These are phyloP conservation scores for Aphanomyces invadans DNA, from an alignment of 352 stramenopile genomes.

Conservation along the genomic window DNA sequence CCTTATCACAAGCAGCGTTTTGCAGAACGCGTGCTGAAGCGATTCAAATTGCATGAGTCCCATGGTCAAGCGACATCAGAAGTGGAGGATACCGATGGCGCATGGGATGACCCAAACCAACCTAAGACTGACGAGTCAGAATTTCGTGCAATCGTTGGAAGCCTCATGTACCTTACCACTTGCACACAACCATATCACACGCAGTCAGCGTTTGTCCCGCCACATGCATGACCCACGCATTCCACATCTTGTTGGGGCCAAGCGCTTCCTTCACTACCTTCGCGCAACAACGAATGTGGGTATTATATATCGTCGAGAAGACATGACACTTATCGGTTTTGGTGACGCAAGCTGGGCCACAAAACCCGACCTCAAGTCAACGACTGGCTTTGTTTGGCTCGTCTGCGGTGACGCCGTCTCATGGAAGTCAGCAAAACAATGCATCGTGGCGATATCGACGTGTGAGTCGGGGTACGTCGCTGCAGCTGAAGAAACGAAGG, in stretches of 20 bases:
- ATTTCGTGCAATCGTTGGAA: background rate
- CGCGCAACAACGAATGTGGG: background rate
- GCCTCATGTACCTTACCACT: constrained; percentile 11
- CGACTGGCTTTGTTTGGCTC: background rate
- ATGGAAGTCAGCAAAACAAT: background rate
- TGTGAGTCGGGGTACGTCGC: background rate
- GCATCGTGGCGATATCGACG: background rate
- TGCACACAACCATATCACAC: constrained; percentile 13
- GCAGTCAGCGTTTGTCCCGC: background rate
- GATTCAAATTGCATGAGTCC: background rate
- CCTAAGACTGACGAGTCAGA: background rate
- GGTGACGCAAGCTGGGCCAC: constrained; percentile 6
- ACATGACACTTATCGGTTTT: background rate
- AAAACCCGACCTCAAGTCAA: background rate
- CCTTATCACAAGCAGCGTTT: background rate
- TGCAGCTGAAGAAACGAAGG: background rate
- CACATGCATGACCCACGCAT: background rate
- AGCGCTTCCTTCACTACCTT: background rate
- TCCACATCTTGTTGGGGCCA: background rate
- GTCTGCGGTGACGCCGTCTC: background rate
- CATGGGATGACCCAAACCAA: background rate
- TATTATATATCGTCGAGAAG: background rate
- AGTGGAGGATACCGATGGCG: background rate
- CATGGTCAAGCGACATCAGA: background rate
- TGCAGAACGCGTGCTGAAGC: background rate